phyloP scores from a whole-genome alignment of 192 early-diverging fungal species.

The Glomus cerebriforme region DNA sequence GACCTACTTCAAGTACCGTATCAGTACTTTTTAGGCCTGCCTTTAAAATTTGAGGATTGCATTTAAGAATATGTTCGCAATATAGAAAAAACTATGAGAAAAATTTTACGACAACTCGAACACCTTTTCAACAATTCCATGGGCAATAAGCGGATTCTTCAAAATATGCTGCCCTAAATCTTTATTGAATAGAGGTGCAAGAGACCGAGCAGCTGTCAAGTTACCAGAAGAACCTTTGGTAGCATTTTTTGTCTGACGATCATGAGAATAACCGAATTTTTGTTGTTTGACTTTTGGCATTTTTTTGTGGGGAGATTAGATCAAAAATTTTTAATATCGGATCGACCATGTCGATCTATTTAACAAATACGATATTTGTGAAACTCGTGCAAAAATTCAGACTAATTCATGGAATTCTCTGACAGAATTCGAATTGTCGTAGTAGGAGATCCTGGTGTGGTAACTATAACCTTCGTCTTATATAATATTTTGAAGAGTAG shows the following conservation, averaged over 20 bases:
- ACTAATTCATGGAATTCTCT: constrained; percentile 3
- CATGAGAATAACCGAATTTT: constrained; percentile 28
- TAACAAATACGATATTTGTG: no score
- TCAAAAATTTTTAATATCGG: no score
- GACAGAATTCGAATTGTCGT: constrained; percentile 29
- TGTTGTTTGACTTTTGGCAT: constrained; percentile 37
- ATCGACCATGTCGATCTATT: no score
- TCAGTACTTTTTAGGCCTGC: constrained; percentile 63
- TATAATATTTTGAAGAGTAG: not conserved
- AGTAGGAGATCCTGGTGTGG: constrained; percentile 34
- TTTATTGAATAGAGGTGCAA: constrained; percentile 96
- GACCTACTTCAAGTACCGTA: constrained; percentile 91
- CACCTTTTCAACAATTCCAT: constrained; percentile 97
- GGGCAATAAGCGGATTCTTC: constrained; percentile 95
- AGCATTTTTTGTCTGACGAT: constrained; percentile 40
- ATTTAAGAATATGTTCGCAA: not conserved
- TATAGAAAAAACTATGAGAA: not conserved
- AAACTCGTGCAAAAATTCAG: no score
- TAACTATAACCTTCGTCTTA: not conserved
- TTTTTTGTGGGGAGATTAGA: not conserved
- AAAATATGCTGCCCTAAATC: constrained; percentile 97
- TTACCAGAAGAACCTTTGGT: constrained; percentile 31
- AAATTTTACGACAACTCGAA: constrained; percentile 26
- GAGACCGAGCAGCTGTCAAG: constrained; percentile 46
- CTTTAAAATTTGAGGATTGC: constrained; percentile 35